These are phyloP conservation scores for Thinopyrum elongatum DNA, from an alignment of 176 grass and related monocot genomes.

Conservation along the genomic window DNA sequence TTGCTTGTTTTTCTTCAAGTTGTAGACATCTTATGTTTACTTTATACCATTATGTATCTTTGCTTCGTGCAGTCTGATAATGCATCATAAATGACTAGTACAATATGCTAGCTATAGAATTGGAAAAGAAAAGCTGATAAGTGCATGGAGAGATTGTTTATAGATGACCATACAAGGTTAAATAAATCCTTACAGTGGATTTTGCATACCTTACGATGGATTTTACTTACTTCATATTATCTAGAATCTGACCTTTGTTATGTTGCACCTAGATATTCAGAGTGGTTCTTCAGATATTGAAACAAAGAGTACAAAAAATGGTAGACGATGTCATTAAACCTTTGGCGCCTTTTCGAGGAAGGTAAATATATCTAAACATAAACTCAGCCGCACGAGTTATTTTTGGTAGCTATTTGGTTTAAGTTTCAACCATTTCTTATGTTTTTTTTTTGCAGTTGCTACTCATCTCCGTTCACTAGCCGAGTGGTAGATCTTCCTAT, in stretches of 20 bases:
- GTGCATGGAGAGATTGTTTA: neutral
- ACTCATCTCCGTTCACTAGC: too few species aligned
- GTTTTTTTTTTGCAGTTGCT: too few species aligned
- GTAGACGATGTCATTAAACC: slow-evolving; percentile 98
- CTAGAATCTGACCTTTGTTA: slow-evolving; percentile 25
- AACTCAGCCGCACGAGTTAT: neutral
- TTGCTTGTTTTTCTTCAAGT: neutral
- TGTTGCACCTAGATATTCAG: slow-evolving; percentile 58
- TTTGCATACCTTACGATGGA: neutral
- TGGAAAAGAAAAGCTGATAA: too few species aligned
- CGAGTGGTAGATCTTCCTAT: too few species aligned
- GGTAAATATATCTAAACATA: neutral
- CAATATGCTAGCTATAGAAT: neutral
- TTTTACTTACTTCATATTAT: neutral
- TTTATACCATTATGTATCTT: neutral
- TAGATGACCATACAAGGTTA: slow-evolving; percentile 83
- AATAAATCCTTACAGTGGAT: neutral
- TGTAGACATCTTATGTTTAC: neutral
- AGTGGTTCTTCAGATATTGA: slow-evolving; percentile 88
- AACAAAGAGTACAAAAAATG: slow-evolving; percentile 78
- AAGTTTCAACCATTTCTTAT: too few species aligned
- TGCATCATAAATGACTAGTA: slow-evolving; percentile 59
- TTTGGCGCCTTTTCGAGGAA: slow-evolving; percentile 71
- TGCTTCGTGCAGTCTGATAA: neutral
- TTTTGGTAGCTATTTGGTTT: neutral